Base-by-base conservation (phyloP, 352 stramenopile species). In the Phytophthora palmivora region DNA sequence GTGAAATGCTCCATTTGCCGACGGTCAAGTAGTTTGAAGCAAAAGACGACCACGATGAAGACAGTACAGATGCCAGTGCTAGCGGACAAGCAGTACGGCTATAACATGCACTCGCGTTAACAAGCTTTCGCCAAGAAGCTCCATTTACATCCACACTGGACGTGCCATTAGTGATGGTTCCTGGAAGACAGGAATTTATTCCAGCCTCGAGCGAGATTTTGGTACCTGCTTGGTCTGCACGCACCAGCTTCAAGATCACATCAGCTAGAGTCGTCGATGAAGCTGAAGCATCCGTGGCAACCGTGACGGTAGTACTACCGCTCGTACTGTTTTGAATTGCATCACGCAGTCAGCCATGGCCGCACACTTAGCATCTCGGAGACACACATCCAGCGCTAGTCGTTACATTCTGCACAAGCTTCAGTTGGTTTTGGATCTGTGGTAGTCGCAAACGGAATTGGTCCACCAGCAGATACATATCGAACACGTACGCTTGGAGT, bases 281-380 rank as follows among this genome's bases (percentile, higher is more conserved):
- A 22, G 24, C 32, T 4, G 46, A 63, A 11, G 63, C 30, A 37
- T 65, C 47, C 3, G 51, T 51, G 6, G 58, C 43, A 43, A 66
- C 41, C 9, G 55, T 53, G n/a, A 53, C 41, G 1, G 49, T 66
- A 9, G 54, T 37, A 8, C 16, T 68, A n/a, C 15, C 41, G 1
- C 42, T 66, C 5, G 54, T 37, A 8, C 16, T 68, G 21, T n/a
- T 43, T 60, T 47, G 22, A 14, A 71, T 2, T 78, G 70, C 34
- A 71, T 53, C 14, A 89, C 69, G 49, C 79, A 89, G 38, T 87
- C 77, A 10, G 77, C 84, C 62, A 81, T 82, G 34, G 70, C 70
- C 4, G 79, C 74, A 33, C 79, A 89, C 24, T 63, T 53, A 1
- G 70, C 45, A 42, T 89, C 77, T 8, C 79, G 77, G 11, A 89